Percentiles rank a stretch among this genome's conserved stretches.
Conservation (phyloP, 2,329 filamentous ascomycete genomes). For the Fusarium bulbicola region DNA sequence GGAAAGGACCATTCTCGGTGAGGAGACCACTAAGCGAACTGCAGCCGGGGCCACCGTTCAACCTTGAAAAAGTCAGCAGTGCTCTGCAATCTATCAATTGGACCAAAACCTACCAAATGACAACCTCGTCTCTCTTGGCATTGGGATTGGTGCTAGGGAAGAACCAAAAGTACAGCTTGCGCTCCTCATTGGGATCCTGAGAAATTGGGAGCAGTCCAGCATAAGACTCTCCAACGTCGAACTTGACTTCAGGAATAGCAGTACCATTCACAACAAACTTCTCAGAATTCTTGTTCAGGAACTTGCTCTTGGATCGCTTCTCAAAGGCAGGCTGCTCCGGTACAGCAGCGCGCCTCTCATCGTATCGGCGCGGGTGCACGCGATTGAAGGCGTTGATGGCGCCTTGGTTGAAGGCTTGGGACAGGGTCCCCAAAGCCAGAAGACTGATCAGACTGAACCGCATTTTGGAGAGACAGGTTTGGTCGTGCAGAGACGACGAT, state of each 20-base stretch:
- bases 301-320: constrained; percentile 27
- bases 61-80: constrained; percentile 54
- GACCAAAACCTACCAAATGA: constrained; percentile 60
- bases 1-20: constrained; percentile 80
- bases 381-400: constrained; percentile 35
- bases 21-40: constrained; percentile 56
- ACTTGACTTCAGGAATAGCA: constrained; percentile 72
- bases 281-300: constrained; percentile 33
- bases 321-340: constrained; percentile 3
- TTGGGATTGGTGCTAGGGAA: constrained; percentile 64
- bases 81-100: not conserved
- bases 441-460: constrained; percentile 36
- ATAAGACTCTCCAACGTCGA: constrained; percentile 74
- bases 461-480: constrained; percentile 10
- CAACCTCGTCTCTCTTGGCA: constrained; percentile 62
- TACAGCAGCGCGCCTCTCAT: constrained; percentile 14
- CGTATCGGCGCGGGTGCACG: constrained; percentile 4
- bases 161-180: constrained; percentile 73
- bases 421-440: constrained; percentile 34
- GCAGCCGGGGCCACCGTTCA: constrained; percentile 43
- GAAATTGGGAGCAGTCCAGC: constrained; percentile 70
- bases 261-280: constrained; percentile 71
- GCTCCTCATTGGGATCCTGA: constrained; percentile 55
- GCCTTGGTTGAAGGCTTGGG: constrained; percentile 38
- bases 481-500: not conserved